Evolutionary conservation across 2,329 filamentous ascomycete genomes (phyloP), one percentile per base, ranked within the genome.

Genomic region (Trichothecium sympodiale): DNA sequence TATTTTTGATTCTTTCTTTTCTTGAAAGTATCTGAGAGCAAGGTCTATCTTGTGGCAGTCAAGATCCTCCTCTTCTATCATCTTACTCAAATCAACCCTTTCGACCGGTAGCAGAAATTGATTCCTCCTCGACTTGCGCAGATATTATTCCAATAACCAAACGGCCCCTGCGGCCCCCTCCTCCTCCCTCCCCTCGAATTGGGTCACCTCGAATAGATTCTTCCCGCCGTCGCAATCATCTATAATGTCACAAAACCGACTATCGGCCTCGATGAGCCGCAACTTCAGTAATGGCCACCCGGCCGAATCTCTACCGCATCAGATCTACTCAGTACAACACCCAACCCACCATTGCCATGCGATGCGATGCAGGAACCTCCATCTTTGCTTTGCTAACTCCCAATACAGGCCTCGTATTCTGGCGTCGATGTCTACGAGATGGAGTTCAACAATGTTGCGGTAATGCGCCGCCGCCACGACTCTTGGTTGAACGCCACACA

Each of bases 401-500:
- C 38, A 35, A 37, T 34, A 15, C 26, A 76, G 72, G 89, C 89
- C 41, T 83, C 93, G 29, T 96, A 96, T 58, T 96, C 89, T 7
- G 87, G 88, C 46, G 86, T 96, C 31, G 81, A 89, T 41, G 91
- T 98, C 13, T 98, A 96, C 64, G 91, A 98, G 61, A 95, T 96
- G 87, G 88, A 95, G 57, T 83, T 96, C 41, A 93, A 94, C 55
- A 77, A 76, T 31, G 70, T 98, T 45, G 86, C 87, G 17, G 88
- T 96, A 34, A 98, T 98, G 91, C 85, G 91, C 56, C 80, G 91
- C 39, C 81, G 91, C 44, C 82, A 83, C 46, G 91, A 98, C 59
- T 89, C 86, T 46, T 96, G 89, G 85, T 71, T 98, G 46, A 98
- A 98, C 62, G 91, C 91, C 35, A 98, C 91, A 0, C 91, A 98